A percentile compares a stretch with the other conserved stretches of the same genome.
Conservation (phyloP, 441 rosid genomes). For the Euphorbia schlechtendalii region DNA sequence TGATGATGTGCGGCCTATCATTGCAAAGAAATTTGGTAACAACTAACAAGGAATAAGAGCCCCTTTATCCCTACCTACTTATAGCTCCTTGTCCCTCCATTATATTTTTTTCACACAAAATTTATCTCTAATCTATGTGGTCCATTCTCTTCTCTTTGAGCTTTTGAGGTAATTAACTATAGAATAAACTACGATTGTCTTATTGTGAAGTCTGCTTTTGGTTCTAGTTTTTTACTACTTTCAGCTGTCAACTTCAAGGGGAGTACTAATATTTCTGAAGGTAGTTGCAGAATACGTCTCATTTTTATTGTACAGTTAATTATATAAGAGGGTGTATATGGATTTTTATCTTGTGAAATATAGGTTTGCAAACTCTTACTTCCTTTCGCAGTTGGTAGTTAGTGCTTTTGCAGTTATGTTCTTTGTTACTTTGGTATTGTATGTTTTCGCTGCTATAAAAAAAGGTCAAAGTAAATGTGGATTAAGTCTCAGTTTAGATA, state of each 20-base stretch:
- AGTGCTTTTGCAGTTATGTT: constrained; percentile 2
- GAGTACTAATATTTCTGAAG: constrained; percentile 33
- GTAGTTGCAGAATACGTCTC: constrained; percentile 35
- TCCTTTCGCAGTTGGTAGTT: constrained; percentile 16
- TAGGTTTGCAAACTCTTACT: constrained; percentile 22
- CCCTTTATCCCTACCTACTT: constrained; percentile 37
- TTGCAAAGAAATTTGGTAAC: constrained; percentile 89
- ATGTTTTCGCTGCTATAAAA: neutral
- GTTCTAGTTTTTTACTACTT: constrained; percentile 23
- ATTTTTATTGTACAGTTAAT: constrained; percentile 41
- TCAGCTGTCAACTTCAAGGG: constrained; percentile 27
- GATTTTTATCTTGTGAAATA: constrained; percentile 37
- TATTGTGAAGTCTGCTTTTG: constrained; percentile 32
- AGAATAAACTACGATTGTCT: constrained; percentile 39
- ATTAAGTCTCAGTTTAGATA: constrained; percentile 1
- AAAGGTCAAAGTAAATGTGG: constrained; percentile 3
- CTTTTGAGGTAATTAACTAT: constrained; percentile 39
- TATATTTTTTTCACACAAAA: constrained; percentile 25
- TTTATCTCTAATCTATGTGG: constrained; percentile 38
- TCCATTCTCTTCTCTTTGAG: constrained; percentile 31
- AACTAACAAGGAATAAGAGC: constrained; percentile 85
- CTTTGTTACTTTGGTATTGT: neutral
- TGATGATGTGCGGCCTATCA: constrained; percentile 93
- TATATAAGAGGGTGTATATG: constrained; percentile 34
- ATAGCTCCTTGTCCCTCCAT: constrained; percentile 32